phyloP scores from a whole-genome alignment of 192 early-diverging fungal species.

The Chytriomyces sp. region DNA sequence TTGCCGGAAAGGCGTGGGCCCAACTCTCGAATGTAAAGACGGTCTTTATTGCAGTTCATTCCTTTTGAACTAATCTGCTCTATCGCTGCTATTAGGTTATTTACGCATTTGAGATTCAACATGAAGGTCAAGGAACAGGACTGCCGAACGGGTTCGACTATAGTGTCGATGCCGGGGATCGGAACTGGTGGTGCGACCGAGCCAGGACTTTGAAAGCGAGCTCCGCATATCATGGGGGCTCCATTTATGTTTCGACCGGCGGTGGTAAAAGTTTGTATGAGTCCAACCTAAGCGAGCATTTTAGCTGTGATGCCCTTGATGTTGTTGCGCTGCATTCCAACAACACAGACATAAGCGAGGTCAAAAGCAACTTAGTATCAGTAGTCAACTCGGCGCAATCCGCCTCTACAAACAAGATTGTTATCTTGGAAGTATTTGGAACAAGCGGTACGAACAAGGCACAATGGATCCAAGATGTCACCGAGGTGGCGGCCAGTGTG shows the following conservation, averaged over 20 bases:
- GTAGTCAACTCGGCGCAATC: neutral
- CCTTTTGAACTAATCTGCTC: too few relatives aligned
- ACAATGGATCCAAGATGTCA: neutral
- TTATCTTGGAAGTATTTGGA: neutral
- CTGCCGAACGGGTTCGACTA: neutral
- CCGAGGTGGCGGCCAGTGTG: too few relatives aligned
- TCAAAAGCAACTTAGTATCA: neutral
- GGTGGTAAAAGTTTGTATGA: conserved; percentile 17
- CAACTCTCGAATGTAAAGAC: conserved; percentile 10
- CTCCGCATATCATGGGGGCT: neutral
- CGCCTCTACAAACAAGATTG: neutral
- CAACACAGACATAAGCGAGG: neutral
- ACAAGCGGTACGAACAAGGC: neutral
- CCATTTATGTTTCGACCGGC: conserved; percentile 25
- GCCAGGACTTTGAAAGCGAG: conserved; percentile 7
- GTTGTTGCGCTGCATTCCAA: conserved; percentile 31
- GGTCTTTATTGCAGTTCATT: too few relatives aligned
- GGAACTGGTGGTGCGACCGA: conserved; percentile 32
- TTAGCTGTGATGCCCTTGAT: conserved; percentile 20
- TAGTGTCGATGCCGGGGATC: neutral
- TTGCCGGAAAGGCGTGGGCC: conserved; percentile 1
- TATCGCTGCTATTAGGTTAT: too few relatives aligned
- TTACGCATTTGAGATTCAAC: conserved; percentile 30
- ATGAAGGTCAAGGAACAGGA: conserved; percentile 26
- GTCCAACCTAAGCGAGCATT: conserved; percentile 16